phyloP scores from a whole-genome alignment of 2,329 filamentous ascomycete genomes.

The Epichloe elymi region DNA sequence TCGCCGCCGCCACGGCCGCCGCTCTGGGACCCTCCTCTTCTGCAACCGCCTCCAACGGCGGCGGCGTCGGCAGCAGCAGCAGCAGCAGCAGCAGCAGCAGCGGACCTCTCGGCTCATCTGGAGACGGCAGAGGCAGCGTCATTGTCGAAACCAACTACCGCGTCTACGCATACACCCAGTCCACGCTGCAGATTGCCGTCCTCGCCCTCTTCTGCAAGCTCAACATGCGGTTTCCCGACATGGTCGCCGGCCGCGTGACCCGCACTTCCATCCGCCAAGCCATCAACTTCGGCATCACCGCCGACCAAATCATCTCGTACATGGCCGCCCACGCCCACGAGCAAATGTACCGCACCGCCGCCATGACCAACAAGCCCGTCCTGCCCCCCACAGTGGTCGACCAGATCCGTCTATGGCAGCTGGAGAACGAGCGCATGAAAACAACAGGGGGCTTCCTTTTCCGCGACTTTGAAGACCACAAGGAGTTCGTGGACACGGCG shows the following conservation, averaged over 20 bases:
- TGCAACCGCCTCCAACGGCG: slow-evolving; percentile 3
- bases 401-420: slow-evolving; percentile 94
- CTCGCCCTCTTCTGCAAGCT: slow-evolving; percentile 81
- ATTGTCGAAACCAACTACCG: slow-evolving; percentile 98
- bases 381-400: slow-evolving; percentile 96
- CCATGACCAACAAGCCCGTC: slow-evolving; percentile 49
- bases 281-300: slow-evolving; percentile 81
- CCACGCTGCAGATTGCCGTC: slow-evolving; percentile 86
- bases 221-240: slow-evolving; percentile 82
- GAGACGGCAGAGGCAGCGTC: slow-evolving; percentile 61
- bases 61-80: too few relatives aligned
- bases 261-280: slow-evolving; percentile 79
- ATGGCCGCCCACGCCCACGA: slow-evolving; percentile 87
- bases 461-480: slow-evolving; percentile 64
- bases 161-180: slow-evolving; percentile 91
- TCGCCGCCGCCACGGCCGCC: slow-evolving; percentile 50
- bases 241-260: slow-evolving; percentile 83
- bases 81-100: slow-evolving; percentile 3
- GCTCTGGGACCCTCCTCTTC: slow-evolving; percentile 22
- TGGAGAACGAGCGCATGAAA: slow-evolving; percentile 90
- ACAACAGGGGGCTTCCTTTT: slow-evolving; percentile 75
- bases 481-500: slow-evolving; percentile 57
- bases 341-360: slow-evolving; percentile 64
- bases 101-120: slow-evolving; percentile 20
- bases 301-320: slow-evolving; percentile 90